Percentiles rank a stretch among this genome's conserved stretches.
These are phyloP conservation scores for Boletus sp. DNA, from an alignment of 768 basidiomycete species.

Conservation along the genomic window DNA sequence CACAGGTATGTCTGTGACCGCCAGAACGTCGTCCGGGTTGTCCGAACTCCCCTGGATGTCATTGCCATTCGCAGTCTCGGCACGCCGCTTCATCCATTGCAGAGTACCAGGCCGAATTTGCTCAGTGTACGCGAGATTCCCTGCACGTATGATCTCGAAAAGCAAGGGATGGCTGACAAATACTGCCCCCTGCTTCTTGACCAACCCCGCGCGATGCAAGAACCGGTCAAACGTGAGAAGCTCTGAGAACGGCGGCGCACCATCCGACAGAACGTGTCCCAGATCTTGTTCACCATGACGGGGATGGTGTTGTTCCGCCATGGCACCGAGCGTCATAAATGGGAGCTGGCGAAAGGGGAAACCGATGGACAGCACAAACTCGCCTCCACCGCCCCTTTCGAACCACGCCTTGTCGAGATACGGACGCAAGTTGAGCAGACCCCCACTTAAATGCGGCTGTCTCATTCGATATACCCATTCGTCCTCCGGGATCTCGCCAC, in stretches of 20 bases:
- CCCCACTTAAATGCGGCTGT: conserved; percentile 48
- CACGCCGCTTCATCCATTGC: conserved; percentile 22
- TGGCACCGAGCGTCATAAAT: conserved; percentile 41
- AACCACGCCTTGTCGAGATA: conserved; percentile 49
- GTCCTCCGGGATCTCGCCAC: conserved; percentile 45
- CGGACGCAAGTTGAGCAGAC: conserved; percentile 50
- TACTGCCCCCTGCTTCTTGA: conserved; percentile 36
- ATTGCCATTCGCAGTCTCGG: background rate
- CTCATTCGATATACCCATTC: conserved; percentile 54
- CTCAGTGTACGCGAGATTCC: conserved; percentile 7
- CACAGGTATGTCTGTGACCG: conserved; percentile 2
- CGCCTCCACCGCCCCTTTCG: conserved; percentile 41
- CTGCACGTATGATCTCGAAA: conserved; percentile 36
- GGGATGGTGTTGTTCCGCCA: too few relatives aligned
- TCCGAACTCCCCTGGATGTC: background rate
- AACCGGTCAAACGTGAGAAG: conserved; percentile 48
- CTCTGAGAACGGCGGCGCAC: conserved; percentile 38
- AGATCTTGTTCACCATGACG: background rate
- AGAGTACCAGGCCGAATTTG: conserved; percentile 13
- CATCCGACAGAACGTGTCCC: background rate
- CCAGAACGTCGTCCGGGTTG: background rate
- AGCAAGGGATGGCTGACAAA: conserved; percentile 46
- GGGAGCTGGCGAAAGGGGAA: conserved; percentile 44
- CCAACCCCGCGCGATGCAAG: conserved; percentile 37
- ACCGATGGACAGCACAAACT: conserved; percentile 43